These are phyloP conservation scores for Paecilomyces fulvus DNA, from an alignment of 2,329 filamentous ascomycete genomes.

Conservation along the genomic window DNA sequence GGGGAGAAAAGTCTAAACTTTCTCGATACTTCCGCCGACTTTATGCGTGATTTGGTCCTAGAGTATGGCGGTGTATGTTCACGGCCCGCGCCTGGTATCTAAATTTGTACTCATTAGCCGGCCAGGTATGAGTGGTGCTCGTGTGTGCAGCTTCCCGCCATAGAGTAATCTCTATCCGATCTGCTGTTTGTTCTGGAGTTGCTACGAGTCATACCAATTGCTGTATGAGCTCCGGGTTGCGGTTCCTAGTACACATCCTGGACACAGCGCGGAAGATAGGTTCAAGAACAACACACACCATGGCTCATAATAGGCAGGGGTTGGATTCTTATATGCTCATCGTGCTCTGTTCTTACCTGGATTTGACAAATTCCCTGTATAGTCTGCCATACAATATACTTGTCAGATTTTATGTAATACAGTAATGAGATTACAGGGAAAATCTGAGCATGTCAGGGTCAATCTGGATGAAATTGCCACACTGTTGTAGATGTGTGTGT, in stretches of 20 bases:
- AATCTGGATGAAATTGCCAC: too few relatives aligned
- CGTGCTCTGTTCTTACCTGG: background rate
- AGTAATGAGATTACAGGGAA: too few relatives aligned
- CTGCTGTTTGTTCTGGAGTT: background rate
- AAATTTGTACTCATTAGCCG: background rate
- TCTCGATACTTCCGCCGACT: background rate
- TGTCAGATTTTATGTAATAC: too few relatives aligned
- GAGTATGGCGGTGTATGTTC: background rate
- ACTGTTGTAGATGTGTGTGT: too few relatives aligned
- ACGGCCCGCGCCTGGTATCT: background rate
- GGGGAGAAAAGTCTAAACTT: background rate
- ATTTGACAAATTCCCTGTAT: background rate
- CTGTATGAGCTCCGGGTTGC: background rate
- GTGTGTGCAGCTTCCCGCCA: background rate
- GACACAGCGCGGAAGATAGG: background rate
- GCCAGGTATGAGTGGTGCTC: background rate
- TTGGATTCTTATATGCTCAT: background rate
- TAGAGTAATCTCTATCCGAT: background rate
- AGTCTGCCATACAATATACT: background rate
- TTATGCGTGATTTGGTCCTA: background rate
- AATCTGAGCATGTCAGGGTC: too few relatives aligned
- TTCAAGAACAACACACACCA: background rate
- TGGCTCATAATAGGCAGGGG: background rate
- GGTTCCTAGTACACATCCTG: background rate
- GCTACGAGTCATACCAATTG: background rate